Base-by-base conservation (phyloP, 164 flowering plant genomes). In the Cinnamomum chago region DNA sequence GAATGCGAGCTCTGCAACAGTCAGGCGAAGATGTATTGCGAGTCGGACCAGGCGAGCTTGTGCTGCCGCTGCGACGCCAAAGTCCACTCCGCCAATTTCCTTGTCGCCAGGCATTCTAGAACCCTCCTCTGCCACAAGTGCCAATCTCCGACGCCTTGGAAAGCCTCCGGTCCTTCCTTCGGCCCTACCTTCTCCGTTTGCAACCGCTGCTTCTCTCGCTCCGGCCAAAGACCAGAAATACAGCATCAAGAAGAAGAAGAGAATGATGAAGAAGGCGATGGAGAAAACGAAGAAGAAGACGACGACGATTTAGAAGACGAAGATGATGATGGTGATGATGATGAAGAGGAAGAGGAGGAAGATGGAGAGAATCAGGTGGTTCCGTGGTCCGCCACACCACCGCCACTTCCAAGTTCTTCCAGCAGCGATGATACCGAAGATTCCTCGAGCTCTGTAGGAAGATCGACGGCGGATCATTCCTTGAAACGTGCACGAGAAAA, bases 41-140 rank as follows among this genome's bases (percentile, higher is more conserved):
- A 88, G 55, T 87, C 97, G 69, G 97, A 92, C 77, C 81, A 85
- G 67, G 97, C 97, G 5, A 86, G 84, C 23, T 70, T 92, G 66
- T 92, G 97, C 78, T 88, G 89, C 93, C 79, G 75, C 73, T 92
- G 97, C 68, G 97, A 92, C 67, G 87, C 82, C 73, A 84, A 80
- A 50, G 94, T 92, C n/a, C 97, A 92, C 87, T 65, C 82, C 9
- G 97, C 96, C 13, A 92, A 92, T 72, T 93, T 93, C 70, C 85
- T 91, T 3, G 97, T 84, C 0, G 94, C 90, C 18, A 86, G 85
- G 76, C 94, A 90, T 75, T 66, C 73, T 0, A 75, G 94, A 72
- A 70, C 70, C 71, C 89, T 90, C 14, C 84, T 88, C 28, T 90
- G 94, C 82, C 88, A 81, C 11, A 75, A 64, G 2, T 93, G 98